phyloP scores from a whole-genome alignment of 2,329 filamentous ascomycete species.

The Stagonosporopsis tanaceti region DNA sequence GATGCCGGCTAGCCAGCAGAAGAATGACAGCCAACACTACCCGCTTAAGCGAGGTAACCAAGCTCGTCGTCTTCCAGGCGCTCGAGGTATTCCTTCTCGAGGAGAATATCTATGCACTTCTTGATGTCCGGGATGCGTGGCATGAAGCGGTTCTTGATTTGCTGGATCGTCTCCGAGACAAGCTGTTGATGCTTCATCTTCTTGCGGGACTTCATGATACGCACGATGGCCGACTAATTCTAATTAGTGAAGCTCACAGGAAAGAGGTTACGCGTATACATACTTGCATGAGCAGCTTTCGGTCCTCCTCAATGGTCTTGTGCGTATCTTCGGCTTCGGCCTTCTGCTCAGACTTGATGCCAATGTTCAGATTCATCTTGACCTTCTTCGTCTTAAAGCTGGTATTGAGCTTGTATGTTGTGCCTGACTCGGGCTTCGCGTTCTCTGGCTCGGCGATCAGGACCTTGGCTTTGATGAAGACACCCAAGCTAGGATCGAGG shows the following conservation, averaged over 20 bases:
- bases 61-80: constrained; percentile 93
- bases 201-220: constrained; percentile 99
- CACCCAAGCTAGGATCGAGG: constrained; percentile 83
- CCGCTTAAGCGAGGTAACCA: constrained; percentile 81
- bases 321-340: constrained; percentile 96
- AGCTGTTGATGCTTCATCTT: constrained; percentile 97
- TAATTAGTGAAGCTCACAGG: constrained; percentile 38
- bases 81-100: constrained; percentile 99
- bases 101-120: constrained; percentile 97
- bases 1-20: constrained; percentile 7
- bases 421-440: constrained; percentile 79
- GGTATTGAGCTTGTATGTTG: constrained; percentile 84
- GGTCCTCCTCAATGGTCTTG: constrained; percentile 98
- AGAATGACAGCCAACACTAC: not conserved
- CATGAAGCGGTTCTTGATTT: constrained; percentile 91
- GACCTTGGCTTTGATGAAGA: constrained; percentile 93
- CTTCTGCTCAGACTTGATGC: constrained; percentile 94
- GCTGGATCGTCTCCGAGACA: constrained; percentile 92
- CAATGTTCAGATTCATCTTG: constrained; percentile 93
- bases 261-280: constrained; percentile 46
- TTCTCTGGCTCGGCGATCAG: constrained; percentile 74
- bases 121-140: constrained; percentile 97
- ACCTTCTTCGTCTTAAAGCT: constrained; percentile 99
- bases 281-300: constrained; percentile 96
- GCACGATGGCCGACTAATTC: constrained; percentile 89